A percentile compares a stretch with the other conserved stretches of the same genome.
Conservation (phyloP, 2,329 filamentous ascomycete genomes). For the Fragosphaeria purpurea region DNA sequence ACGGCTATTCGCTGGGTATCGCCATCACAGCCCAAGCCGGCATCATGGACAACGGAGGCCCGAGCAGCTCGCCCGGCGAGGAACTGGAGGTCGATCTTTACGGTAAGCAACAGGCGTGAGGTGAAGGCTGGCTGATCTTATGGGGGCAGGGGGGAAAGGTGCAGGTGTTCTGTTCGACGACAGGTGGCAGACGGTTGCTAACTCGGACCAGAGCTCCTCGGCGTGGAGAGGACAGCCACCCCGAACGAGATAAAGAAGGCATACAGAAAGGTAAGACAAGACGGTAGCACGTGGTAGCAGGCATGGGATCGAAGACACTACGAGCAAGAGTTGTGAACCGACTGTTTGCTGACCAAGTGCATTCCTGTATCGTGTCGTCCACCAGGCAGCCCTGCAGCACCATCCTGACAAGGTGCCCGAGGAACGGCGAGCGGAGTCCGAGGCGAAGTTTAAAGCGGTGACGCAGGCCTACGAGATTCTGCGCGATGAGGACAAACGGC, state of each 20-base stretch:
- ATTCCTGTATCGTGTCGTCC: background rate
- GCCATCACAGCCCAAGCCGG: background rate
- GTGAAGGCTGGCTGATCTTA: background rate
- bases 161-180: background rate
- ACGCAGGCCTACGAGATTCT: constrained; percentile 97
- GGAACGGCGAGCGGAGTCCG: constrained; percentile 72
- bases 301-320: background rate
- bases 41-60: constrained; percentile 17
- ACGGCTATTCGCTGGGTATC: no score
- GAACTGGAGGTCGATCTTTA: constrained; percentile 50
- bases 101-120: constrained; percentile 20
- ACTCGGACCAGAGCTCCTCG: constrained; percentile 58
- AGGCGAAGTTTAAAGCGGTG: constrained; percentile 85
- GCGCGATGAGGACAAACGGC: constrained; percentile 85
- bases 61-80: constrained; percentile 13
- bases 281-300: no score
- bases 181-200: background rate
- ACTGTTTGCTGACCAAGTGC: background rate
- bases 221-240: constrained; percentile 59
- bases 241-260: constrained; percentile 87
- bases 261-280: constrained; percentile 69
- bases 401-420: constrained; percentile 95
- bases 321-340: background rate
- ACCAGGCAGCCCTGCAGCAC: constrained; percentile 70
- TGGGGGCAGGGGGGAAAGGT: no score